Evolutionary conservation across 1,139 yeast genomes (phyloP).

Genomic region (Debaryomyces sp.): DNA sequence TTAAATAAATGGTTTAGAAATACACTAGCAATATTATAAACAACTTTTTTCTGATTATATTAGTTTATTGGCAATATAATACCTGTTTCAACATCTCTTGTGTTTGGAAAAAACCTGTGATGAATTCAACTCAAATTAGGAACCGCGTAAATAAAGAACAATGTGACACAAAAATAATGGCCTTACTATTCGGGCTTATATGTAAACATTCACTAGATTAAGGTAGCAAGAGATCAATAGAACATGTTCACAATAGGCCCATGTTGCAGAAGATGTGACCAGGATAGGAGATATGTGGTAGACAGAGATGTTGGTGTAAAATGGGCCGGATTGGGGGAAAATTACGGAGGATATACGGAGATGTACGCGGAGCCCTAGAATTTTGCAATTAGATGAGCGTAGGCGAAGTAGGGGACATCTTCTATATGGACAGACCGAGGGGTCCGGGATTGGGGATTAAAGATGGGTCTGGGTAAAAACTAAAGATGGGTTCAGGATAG

Average conservation of each 20-base stretch:
- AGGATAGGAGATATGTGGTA: not conserved
- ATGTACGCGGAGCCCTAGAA: not conserved
- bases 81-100: conserved; percentile 7
- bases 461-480: too few relatives aligned
- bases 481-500: too few relatives aligned
- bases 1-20: conserved; percentile 1
- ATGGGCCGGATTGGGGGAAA: not conserved
- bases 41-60: not conserved
- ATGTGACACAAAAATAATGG: conserved; percentile 6
- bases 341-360: not conserved
- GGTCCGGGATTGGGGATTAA: too few relatives aligned
- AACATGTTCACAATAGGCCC: not conserved
- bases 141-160: conserved; percentile 11
- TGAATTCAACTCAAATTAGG: conserved; percentile 9
- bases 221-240: not conserved
- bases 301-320: not conserved
- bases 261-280: not conserved
- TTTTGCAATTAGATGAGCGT: not conserved
- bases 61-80: conserved; percentile 1
- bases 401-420: not conserved
- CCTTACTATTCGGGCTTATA: conserved; percentile 5
- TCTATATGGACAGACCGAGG: too few relatives aligned
- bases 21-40: conserved; percentile 6
- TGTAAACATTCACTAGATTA: conserved; percentile 6
- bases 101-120: conserved; percentile 7